Conservation (phyloP, 768 basidiomycete genomes). For the Lentinula edodes region DNA sequence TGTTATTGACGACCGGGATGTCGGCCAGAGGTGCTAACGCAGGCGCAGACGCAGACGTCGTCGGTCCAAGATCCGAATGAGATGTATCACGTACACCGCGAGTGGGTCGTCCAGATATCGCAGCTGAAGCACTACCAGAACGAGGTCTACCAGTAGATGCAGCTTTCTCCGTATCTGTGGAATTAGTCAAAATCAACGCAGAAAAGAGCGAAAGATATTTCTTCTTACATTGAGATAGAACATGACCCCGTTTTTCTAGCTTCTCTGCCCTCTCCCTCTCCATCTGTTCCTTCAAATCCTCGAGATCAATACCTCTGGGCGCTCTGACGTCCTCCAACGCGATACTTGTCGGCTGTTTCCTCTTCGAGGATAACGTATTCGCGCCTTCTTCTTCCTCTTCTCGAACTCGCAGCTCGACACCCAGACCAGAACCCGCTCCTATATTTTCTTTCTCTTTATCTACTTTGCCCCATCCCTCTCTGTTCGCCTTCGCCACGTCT, state of each 20-base stretch:
- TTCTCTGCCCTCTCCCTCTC: not conserved
- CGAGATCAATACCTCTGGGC: constrained; percentile 35
- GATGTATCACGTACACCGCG: too few relatives aligned
- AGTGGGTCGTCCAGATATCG: not conserved
- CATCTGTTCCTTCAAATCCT: constrained; percentile 20
- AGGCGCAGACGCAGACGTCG: not conserved
- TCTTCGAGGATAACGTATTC: not conserved
- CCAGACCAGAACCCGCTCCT: too few relatives aligned
- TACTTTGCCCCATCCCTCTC: constrained; percentile 12
- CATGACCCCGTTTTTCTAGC: not conserved
- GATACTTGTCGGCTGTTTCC: constrained; percentile 13
- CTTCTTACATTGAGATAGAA: not conserved
- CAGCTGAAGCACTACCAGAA: not conserved
- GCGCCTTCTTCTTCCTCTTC: not conserved
- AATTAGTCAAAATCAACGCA: not conserved
- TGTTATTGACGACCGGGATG: not conserved
- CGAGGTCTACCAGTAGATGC: not conserved
- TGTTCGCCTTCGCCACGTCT: constrained; percentile 41
- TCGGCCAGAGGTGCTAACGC: not conserved
- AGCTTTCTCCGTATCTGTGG: too few relatives aligned
- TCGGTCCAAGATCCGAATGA: not conserved
- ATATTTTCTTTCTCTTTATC: not conserved
- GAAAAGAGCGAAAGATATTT: not conserved
- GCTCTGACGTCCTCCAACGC: constrained; percentile 40
- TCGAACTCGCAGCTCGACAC: too few relatives aligned